Evolutionary conservation across 2,329 filamentous ascomycete genomes (phyloP).

Genomic region (Alternaria tenuissima): DNA sequence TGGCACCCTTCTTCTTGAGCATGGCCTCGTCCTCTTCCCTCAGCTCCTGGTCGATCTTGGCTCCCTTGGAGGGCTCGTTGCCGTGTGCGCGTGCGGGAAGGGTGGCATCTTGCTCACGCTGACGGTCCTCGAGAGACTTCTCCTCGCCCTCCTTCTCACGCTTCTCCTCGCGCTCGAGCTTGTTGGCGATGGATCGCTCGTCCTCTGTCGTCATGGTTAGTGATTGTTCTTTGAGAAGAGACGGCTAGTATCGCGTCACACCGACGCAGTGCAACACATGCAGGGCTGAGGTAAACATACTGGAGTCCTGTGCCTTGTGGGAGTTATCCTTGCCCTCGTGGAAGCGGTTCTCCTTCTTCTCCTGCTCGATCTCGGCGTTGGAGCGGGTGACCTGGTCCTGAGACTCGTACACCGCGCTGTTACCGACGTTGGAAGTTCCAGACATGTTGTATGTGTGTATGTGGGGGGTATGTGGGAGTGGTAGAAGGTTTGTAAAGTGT

Average conservation of each 20-base stretch:
- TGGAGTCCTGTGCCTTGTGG: conserved; percentile 75
- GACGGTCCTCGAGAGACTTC: conserved; percentile 45
- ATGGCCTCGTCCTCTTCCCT: conserved; percentile 72
- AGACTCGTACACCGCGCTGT: conserved; percentile 72
- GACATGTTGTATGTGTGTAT: conserved; percentile 53
- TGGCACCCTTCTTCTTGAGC: conserved; percentile 67
- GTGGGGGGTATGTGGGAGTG: background rate
- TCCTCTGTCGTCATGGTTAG: conserved; percentile 64
- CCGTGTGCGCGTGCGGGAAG: conserved; percentile 69
- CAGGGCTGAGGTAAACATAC: conserved; percentile 57
- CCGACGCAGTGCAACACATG: background rate
- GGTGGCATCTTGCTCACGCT: conserved; percentile 67
- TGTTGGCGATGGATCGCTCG: conserved; percentile 75
- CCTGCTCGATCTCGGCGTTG: conserved; percentile 61
- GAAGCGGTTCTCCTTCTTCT: conserved; percentile 67
- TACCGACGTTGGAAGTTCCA: conserved; percentile 72
- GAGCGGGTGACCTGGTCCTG: conserved; percentile 76
- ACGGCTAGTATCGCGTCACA: background rate
- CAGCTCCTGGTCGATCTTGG: conserved; percentile 74
- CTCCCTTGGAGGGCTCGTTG: conserved; percentile 76
- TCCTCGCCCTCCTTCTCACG: conserved; percentile 53
- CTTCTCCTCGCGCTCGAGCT: conserved; percentile 69
- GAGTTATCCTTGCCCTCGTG: conserved; percentile 76
- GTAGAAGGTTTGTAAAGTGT: background rate
- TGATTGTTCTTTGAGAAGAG: background rate